Conservation (phyloP, 192 early-diverging fungal genomes). For the Backusella tarrabulga region DNA sequence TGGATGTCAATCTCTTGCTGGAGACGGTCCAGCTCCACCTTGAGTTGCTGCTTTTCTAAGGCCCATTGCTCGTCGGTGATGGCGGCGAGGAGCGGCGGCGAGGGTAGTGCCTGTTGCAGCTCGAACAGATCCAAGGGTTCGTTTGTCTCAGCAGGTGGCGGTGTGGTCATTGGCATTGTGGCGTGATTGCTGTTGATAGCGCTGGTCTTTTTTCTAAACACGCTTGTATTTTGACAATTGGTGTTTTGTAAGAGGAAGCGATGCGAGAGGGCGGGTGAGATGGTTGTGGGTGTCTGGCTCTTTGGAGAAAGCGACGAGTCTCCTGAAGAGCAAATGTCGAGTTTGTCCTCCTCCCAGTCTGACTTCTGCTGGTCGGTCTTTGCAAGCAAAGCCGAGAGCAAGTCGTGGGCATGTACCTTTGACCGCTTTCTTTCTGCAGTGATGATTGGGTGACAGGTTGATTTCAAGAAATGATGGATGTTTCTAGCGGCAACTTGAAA, state of each 20-base stretch:
- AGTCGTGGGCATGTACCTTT: not conserved
- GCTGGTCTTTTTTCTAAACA: not conserved
- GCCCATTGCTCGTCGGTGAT: not conserved
- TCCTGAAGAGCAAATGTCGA: not conserved
- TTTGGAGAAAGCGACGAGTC: not conserved
- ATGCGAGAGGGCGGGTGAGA: not conserved
- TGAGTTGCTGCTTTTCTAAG: slow-evolving; percentile 4
- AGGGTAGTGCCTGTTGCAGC: not conserved
- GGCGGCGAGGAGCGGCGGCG: not conserved
- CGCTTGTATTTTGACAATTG: not conserved
- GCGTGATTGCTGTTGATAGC: not conserved
- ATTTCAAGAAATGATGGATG: not conserved
- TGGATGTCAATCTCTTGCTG: not conserved
- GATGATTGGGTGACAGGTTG: not conserved
- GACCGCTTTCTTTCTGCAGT: not conserved
- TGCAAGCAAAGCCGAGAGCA: not conserved
- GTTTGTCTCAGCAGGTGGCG: not conserved
- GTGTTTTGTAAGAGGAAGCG: not conserved
- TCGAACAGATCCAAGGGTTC: not conserved
- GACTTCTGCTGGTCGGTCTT: not conserved
- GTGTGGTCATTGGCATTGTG: too few species aligned
- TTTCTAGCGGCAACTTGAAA: not conserved
- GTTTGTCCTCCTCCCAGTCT: not conserved
- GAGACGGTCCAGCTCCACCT: not conserved
- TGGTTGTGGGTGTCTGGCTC: not conserved